Evolutionary conservation across 352 stramenopile genomes (phyloP).

Genomic region (Globisporangium barbulae): DNA sequence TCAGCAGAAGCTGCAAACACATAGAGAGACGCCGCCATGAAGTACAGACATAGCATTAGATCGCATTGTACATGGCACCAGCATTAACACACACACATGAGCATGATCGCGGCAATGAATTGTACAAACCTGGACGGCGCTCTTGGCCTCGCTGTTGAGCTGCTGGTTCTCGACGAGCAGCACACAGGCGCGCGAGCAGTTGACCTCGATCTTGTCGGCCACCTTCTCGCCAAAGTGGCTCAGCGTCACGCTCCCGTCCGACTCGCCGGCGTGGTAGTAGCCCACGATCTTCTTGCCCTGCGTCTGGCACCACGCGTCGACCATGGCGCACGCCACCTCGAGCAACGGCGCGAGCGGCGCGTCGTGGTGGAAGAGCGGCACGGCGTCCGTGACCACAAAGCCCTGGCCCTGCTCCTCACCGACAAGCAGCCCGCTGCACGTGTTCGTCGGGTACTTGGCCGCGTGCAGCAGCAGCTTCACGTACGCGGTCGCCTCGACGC

Average conservation of each 20-base stretch:
- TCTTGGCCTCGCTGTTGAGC: constrained; percentile 50
- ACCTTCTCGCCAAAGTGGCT: constrained; percentile 59
- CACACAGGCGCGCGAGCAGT: constrained; percentile 68
- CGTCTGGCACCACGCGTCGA: constrained; percentile 50
- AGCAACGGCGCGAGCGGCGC: constrained; percentile 58
- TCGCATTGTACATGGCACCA: not conserved
- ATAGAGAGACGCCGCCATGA: not conserved
- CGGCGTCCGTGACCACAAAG: constrained; percentile 52
- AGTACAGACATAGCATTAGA: not conserved
- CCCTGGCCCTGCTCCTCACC: constrained; percentile 43
- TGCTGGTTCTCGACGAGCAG: constrained; percentile 64
- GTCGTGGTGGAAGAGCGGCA: constrained; percentile 81
- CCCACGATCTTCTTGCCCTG: constrained; percentile 60
- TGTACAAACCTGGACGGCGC: constrained; percentile 38
- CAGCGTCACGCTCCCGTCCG: constrained; percentile 31
- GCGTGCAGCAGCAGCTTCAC: constrained; percentile 78
- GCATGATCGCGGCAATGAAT: too few relatives aligned
- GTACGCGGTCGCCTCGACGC: constrained; percentile 52
- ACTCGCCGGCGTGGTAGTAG: constrained; percentile 51
- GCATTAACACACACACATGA: not conserved
- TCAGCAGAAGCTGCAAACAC: constrained; percentile 50
- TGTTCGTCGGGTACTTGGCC: constrained; percentile 45
- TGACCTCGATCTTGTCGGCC: constrained; percentile 61
- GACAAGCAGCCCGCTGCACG: constrained; percentile 56
- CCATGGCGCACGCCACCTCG: constrained; percentile 65